Evolutionary conservation across 2,329 filamentous ascomycete genomes (phyloP).

Genomic region (Ceratocystis lukuohia): DNA sequence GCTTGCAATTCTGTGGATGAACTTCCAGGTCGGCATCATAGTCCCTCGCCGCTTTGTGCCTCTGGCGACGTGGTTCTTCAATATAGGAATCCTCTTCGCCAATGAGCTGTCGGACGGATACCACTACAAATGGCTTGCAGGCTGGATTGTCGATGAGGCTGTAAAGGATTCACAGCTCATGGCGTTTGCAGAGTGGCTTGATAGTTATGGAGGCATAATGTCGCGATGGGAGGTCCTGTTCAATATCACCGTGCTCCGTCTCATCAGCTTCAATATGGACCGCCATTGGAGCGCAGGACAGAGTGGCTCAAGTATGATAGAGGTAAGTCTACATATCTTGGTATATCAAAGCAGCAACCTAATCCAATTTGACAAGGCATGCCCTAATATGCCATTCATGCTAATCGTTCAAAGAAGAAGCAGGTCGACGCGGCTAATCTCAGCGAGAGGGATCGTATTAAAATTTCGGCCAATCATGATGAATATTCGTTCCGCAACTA

Average conservation of each 20-base stretch:
- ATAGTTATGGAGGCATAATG: constrained; percentile 71
- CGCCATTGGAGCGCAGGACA: constrained; percentile 81
- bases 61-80: constrained; percentile 75
- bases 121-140: constrained; percentile 49
- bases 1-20: constrained; percentile 62
- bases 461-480: constrained; percentile 53
- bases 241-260: constrained; percentile 81
- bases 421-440: constrained; percentile 78
- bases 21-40: constrained; percentile 63
- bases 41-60: constrained; percentile 61
- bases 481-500: constrained; percentile 80
- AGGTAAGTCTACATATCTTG: constrained; percentile 46
- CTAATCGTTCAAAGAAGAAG: constrained; percentile 86
- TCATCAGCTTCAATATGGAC: constrained; percentile 95
- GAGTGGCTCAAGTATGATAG: constrained; percentile 47
- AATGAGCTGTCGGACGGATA: constrained; percentile 81
- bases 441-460: constrained; percentile 76
- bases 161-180: constrained; percentile 30
- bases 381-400: constrained; percentile 11
- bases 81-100: constrained; percentile 69
- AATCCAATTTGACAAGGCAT: background rate
- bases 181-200: constrained; percentile 57
- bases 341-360: background rate
- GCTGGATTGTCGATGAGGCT: constrained; percentile 25
- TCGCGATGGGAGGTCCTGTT: constrained; percentile 93